Evolutionary conservation across 1,284 basidiomycete genomes (phyloP).

Genomic region (Porogramme epimiltina): DNA sequence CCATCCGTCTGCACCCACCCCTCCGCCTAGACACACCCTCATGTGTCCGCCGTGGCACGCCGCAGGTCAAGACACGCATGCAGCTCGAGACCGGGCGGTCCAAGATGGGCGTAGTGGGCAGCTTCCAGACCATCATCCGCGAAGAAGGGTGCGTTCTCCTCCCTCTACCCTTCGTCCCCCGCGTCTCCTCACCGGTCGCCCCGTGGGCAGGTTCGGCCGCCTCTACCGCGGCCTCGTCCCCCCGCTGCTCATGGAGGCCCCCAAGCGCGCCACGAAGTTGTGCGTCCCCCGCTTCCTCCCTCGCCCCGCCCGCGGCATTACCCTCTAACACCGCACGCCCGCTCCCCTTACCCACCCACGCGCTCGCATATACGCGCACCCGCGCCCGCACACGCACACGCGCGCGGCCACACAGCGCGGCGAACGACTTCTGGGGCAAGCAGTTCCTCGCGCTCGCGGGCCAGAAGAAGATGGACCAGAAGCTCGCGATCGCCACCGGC

Average conservation of each 20-base stretch:
- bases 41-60: constrained; percentile 24
- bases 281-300: constrained; percentile 28
- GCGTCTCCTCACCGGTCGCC: not conserved
- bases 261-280: constrained; percentile 99
- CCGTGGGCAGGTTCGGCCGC: constrained; percentile 61
- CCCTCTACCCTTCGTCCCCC: not conserved
- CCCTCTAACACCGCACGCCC: not conserved
- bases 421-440: constrained; percentile 95
- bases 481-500: constrained; percentile 87
- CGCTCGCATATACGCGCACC: not conserved
- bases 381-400: not conserved
- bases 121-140: constrained; percentile 75
- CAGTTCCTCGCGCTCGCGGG: constrained; percentile 65
- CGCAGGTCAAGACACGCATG: constrained; percentile 95
- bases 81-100: constrained; percentile 88
- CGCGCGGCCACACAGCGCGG: constrained; percentile 50
- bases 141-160: constrained; percentile 75
- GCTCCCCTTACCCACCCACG: constrained; percentile 3
- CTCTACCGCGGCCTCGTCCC: constrained; percentile 95
- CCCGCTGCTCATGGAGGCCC: constrained; percentile 94
- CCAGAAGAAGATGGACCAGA: constrained; percentile 84
- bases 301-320: not conserved
- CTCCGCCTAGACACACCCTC: too few relatives aligned
- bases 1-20: constrained; percentile 4
- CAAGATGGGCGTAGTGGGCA: constrained; percentile 80